A percentile compares a stretch with the other conserved stretches of the same genome.
phyloP scores from a whole-genome alignment of 768 basidiomycete species.

The Plicaturopsis crispa region DNA sequence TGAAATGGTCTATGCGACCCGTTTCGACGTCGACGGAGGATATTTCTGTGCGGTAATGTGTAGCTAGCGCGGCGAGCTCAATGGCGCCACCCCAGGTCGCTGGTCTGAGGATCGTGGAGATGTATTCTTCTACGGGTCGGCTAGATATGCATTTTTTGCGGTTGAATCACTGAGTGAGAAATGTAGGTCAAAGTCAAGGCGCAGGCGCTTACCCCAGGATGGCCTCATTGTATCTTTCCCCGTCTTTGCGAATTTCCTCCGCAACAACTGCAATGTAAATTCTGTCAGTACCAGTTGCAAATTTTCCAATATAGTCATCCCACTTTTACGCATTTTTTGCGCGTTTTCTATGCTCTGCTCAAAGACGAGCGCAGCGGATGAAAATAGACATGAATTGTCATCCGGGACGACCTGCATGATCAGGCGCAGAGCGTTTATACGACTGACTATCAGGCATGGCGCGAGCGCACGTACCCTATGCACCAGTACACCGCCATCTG shows the following conservation, averaged over 20 bases:
- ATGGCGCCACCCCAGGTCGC: constrained; percentile 95
- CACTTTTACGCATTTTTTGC: constrained; percentile 65
- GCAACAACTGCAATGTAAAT: constrained; percentile 59
- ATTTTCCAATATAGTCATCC: constrained; percentile 13
- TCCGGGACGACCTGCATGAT: constrained; percentile 75
- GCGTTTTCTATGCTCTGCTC: constrained; percentile 75
- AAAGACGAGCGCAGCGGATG: constrained; percentile 78
- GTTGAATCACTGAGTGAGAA: constrained; percentile 1
- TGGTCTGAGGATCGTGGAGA: constrained; percentile 71
- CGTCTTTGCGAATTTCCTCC: constrained; percentile 67
- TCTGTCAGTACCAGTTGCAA: neutral
- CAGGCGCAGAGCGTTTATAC: neutral
- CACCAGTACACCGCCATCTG: constrained; percentile 60
- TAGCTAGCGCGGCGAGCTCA: constrained; percentile 79
- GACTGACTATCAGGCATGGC: neutral
- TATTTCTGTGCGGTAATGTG: constrained; percentile 80
- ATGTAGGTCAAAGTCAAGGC: neutral
- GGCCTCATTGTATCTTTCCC: constrained; percentile 71
- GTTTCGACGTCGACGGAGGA: constrained; percentile 89
- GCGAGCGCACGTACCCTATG: constrained; percentile 45
- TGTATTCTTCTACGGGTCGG: constrained; percentile 61
- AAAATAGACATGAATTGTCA: constrained; percentile 95
- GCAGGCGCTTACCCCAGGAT: constrained; percentile 66
- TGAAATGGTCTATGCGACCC: constrained; percentile 80
- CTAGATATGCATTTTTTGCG: constrained; percentile 26